Percentiles rank a stretch among this genome's conserved stretches.
Evolutionary conservation across 305 asterid species (phyloP).

Genomic region (Fraxinus floribunda): DNA sequence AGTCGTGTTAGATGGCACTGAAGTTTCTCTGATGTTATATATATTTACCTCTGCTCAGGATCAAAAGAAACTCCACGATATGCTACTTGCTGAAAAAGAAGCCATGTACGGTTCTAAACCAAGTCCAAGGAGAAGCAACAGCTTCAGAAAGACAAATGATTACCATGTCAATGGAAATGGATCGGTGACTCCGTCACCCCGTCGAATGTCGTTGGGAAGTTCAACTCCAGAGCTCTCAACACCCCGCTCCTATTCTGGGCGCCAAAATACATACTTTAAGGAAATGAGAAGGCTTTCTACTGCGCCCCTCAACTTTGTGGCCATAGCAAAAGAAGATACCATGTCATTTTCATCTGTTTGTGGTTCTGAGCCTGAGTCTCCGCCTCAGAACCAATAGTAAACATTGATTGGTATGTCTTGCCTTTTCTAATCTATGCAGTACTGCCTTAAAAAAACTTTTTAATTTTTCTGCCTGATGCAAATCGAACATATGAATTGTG

Average conservation of each 20-base stretch:
- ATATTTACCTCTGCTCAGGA: slow-evolving; percentile 43
- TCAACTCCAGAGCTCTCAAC: slow-evolving; percentile 66
- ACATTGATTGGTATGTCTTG: slow-evolving; percentile 34
- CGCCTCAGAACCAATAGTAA: slow-evolving; percentile 51
- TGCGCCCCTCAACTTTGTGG: slow-evolving; percentile 68
- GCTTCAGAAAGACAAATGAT: slow-evolving; percentile 60
- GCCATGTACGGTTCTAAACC: slow-evolving; percentile 84
- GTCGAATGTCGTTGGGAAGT: slow-evolving; percentile 67
- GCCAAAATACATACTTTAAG: slow-evolving; percentile 63
- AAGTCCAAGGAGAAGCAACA: slow-evolving; percentile 76
- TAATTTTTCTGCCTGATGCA: background rate
- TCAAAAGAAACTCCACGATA: slow-evolving; percentile 81
- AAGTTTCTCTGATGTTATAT: slow-evolving; percentile 9
- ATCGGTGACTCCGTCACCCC: slow-evolving; percentile 85
- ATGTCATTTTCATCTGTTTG: slow-evolving; percentile 82
- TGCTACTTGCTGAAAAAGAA: slow-evolving; percentile 86
- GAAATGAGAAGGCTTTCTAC: slow-evolving; percentile 85
- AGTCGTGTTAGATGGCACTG: background rate
- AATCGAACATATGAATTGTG: background rate
- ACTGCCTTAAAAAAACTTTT: background rate
- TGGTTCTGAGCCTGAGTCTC: slow-evolving; percentile 94
- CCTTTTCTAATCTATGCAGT: background rate
- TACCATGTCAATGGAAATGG: slow-evolving; percentile 63
- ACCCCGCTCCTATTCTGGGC: slow-evolving; percentile 82
- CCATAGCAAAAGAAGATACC: slow-evolving; percentile 79